Evolutionary conservation across 2,329 filamentous ascomycete genomes (phyloP).

Genomic region (Microdochium paspali): DNA sequence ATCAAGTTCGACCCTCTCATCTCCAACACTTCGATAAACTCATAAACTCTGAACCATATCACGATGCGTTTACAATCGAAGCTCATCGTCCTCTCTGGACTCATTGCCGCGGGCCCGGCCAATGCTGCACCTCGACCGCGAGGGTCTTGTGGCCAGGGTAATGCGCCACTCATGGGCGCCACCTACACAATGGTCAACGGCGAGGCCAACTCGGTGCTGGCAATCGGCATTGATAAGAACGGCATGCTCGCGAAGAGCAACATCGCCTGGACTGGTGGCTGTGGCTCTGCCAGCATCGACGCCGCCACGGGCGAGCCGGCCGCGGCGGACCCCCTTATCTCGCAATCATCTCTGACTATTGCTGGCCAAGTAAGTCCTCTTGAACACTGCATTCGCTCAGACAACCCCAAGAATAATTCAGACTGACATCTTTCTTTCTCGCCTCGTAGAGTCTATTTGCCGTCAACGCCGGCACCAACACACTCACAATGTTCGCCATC

Average conservation of each 20-base stretch:
- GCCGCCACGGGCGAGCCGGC: conserved; percentile 24
- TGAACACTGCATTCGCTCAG: background rate
- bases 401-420: background rate
- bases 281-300: conserved; percentile 30
- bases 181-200: conserved; percentile 49
- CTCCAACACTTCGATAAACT: too few relatives aligned
- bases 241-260: conserved; percentile 35
- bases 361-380: conserved; percentile 34
- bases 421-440: background rate
- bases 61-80: too few relatives aligned
- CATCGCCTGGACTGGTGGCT: conserved; percentile 35
- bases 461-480: conserved; percentile 45
- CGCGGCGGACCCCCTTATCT: conserved; percentile 38
- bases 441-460: conserved; percentile 38
- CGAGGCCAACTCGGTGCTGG: conserved; percentile 35
- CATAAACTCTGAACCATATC: too few relatives aligned
- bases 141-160: background rate
- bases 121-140: background rate
- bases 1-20: too few relatives aligned
- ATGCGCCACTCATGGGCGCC: conserved; percentile 15
- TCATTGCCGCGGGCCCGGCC: background rate
- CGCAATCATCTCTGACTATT: conserved; percentile 39
- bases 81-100: background rate
- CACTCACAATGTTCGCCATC: conserved; percentile 38
- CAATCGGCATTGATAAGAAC: conserved; percentile 34